Evolutionary conservation across 1,139 yeast species (phyloP), one percentile per base, ranked within the genome.

Genomic region (Debaryomyces psychrophilus): DNA sequence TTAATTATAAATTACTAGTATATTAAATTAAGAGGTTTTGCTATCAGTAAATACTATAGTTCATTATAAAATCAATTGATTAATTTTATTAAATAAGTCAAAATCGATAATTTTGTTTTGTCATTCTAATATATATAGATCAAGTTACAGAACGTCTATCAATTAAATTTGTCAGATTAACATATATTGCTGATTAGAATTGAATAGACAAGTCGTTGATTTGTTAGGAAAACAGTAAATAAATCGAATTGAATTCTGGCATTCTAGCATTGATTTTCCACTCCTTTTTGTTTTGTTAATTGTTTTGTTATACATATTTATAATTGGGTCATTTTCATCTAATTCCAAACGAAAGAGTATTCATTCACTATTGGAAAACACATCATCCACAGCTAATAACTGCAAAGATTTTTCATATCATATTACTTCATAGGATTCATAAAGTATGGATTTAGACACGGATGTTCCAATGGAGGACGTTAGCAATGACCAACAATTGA

Each of bases 391-490:
- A 26, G 28, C 28, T 26, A 26, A 26, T 33, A 33, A 33, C 23
- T 20, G 11, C 36, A 33, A 33, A 18, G 17, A 33, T 33, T 33
- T 29, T 33, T 33, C 25, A 33, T 33, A 33, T 33, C 36, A 33
- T 33, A 33, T 33, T n/a, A 33, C 36, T 33, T 33, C 36, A 34
- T 42, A 42, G 36, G 25, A 28, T 23, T 25, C 28, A 18, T 26
- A 12, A 18, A 41, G 4, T 12, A 83, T 83, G 87, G 87, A 82
- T 54, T 72, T 81, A 64, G 87, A 83, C 62, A 77, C 82, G 48
- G 88, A 83, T 62, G 86, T 82, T 44, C 85, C 85, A 49, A 83
- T 83, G 87, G 87, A 82, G 65, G 87, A 82, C 61, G 87, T 82
- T 49, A 71, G 76, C 52, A 85, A 80, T 55, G 82, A 79, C 50